Evolutionary conservation across 352 stramenopile species (phyloP), one percentile per base, ranked within the genome.

Genomic region (Pythium periplocum): DNA sequence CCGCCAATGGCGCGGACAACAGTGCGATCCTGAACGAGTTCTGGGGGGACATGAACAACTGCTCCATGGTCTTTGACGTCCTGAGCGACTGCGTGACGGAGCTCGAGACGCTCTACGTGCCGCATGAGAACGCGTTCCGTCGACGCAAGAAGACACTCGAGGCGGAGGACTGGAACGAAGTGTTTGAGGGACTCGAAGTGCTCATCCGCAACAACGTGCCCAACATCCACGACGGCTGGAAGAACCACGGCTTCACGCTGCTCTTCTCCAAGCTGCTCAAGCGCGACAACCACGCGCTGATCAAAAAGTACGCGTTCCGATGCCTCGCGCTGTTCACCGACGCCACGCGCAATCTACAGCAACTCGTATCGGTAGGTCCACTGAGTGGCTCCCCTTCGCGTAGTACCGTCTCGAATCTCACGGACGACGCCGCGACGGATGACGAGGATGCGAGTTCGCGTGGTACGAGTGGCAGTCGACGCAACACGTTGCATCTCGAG

Each of bases 301-400:
- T 95, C 62, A 95, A 93, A 59, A 93, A 95, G 53, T 95, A 95
- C 58, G 84, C 84, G 4, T 95, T 95, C 59, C 71, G 84, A 1
- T 95, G 84, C 53, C 63, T 95, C 32, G 80, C 84, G 43, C 66
- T 95, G 12, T 95, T 90, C 59, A 76, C 82, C 2, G 84, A 95
- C 56, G 84, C 79, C 4, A 88, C 79, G 38, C 68, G 84, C 35
- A 89, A 72, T 56, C 57, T 84, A n/a, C 64, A 79, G 60, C 80
- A 93, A 53, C 67, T 95, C 35, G 45, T 70, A 40, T 41, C 64
- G 0, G 66, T 89, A 43, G 32, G 54, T 4, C 17, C 41, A 10
- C 37, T 50, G 5, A 62, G 0, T 42, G 70, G 59, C 6, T 72
- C 69, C 30, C 12, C 38, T 12, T 8, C 38, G 12, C 38, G 38